Conservation (phyloP, 345 rosid genomes). For the Eucalyptus curtisii region DNA sequence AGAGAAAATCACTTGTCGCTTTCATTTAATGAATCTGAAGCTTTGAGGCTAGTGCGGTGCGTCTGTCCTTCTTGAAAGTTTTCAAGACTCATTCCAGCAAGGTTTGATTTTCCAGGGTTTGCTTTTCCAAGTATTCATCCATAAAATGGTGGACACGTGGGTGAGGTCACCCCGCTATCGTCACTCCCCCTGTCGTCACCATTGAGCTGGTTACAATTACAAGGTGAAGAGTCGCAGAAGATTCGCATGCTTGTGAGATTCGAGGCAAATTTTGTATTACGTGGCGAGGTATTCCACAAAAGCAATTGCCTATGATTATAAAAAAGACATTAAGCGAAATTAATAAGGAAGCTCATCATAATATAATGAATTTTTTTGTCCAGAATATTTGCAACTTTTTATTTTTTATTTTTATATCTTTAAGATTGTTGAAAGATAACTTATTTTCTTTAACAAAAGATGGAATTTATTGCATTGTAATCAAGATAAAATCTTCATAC, state of each 20-base stretch:
- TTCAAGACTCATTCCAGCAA: neutral
- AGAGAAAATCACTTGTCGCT: neutral
- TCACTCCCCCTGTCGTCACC: neutral
- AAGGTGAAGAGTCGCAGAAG: neutral
- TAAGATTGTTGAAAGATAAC: neutral
- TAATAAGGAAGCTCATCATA: neutral
- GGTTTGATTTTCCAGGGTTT: neutral
- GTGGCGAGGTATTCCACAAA: neutral
- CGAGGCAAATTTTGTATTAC: neutral
- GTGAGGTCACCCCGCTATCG: neutral
- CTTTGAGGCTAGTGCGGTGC: neutral
- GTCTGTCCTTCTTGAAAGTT: neutral
- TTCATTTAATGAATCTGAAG: neutral
- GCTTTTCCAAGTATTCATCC: neutral
- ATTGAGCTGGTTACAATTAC: neutral
- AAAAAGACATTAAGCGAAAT: neutral
- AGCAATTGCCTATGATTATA: neutral
- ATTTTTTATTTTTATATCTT: neutral
- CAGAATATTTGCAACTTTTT: neutral
- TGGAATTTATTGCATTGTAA: neutral
- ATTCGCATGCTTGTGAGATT: neutral
- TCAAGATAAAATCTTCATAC: neutral
- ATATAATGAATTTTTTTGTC: neutral
- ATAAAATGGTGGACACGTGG: neutral
- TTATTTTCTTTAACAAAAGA: neutral